phyloP scores from a whole-genome alignment of 495 filamentous ascomycete species.

The Melanomma pulvis-pyrius region DNA sequence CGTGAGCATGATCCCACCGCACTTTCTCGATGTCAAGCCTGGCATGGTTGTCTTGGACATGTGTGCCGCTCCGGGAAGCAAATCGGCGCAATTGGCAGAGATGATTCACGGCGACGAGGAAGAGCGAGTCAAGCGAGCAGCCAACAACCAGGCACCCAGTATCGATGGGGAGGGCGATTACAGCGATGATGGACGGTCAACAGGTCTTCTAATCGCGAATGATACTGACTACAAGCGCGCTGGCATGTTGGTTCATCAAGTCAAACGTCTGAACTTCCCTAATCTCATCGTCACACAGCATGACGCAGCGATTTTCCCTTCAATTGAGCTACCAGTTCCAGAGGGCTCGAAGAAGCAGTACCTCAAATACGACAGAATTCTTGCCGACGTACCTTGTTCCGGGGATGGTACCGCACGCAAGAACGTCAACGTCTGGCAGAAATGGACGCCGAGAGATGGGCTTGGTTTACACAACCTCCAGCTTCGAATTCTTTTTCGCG shows the following conservation, averaged over 20 bases:
- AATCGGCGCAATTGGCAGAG: conserved; percentile 92
- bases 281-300: conserved; percentile 98
- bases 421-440: conserved; percentile 90
- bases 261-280: conserved; percentile 93
- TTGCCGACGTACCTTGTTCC: conserved; percentile 96
- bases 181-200: conserved; percentile 80
- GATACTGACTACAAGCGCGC: conserved; percentile 92
- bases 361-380: conserved; percentile 93
- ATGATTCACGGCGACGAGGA: conserved; percentile 93
- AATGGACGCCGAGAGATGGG: conserved; percentile 84
- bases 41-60: conserved; percentile 93
- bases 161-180: conserved; percentile 59
- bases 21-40: conserved; percentile 85
- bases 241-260: conserved; percentile 96
- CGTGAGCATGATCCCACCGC: conserved; percentile 97
- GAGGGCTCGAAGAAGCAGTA: conserved; percentile 65
- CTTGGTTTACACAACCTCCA: conserved; percentile 84
- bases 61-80: conserved; percentile 95
- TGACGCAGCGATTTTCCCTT: conserved; percentile 93
- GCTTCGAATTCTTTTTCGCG: conserved; percentile 84
- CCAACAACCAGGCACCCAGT: conserved; percentile 48
- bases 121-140: conserved; percentile 65
- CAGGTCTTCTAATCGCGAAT: conserved; percentile 90
- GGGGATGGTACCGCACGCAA: conserved; percentile 92
- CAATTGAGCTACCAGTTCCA: conserved; percentile 67